A percentile compares a stretch with the other conserved stretches of the same genome.
Conservation (phyloP, 2,329 filamentous ascomycete species). For the Xylariaceae sp. region DNA sequence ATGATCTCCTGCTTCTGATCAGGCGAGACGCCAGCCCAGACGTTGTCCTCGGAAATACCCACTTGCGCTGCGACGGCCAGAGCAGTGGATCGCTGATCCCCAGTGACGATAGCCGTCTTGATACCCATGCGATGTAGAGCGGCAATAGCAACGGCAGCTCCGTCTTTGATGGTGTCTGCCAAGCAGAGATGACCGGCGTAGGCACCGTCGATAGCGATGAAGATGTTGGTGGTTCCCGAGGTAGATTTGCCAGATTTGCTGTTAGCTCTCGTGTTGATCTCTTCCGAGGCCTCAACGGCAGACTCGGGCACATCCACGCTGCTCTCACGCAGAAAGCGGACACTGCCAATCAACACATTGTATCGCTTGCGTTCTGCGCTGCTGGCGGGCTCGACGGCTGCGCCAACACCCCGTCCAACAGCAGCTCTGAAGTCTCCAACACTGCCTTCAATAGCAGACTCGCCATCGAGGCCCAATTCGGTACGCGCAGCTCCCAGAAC, state of each 20-base stretch:
- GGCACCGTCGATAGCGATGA: conserved; percentile 76
- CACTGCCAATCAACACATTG: conserved; percentile 78
- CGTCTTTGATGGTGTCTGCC: conserved; percentile 86
- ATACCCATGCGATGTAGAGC: conserved; percentile 83
- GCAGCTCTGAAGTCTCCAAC: conserved; percentile 79
- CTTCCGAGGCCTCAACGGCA: conserved; percentile 60
- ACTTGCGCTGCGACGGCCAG: conserved; percentile 77
- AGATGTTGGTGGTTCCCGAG: conserved; percentile 83
- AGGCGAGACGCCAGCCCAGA: conserved; percentile 84
- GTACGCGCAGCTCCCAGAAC: conserved; percentile 72
- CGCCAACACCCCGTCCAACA: conserved; percentile 82
- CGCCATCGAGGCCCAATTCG: conserved; percentile 67
- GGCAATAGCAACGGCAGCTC: conserved; percentile 73
- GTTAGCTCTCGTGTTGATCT: conserved; percentile 47
- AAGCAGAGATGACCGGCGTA: conserved; percentile 83
- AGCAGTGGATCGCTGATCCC: conserved; percentile 82
- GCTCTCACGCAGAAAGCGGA: conserved; percentile 68
- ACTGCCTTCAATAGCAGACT: conserved; percentile 75
- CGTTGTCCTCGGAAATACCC: conserved; percentile 70
- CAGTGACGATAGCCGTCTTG: conserved; percentile 86
- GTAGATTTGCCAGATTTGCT: conserved; percentile 26
- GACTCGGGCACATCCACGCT: conserved; percentile 62
- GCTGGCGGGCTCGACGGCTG: conserved; percentile 72
- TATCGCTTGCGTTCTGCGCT: conserved; percentile 68
- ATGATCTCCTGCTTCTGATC: conserved; percentile 89